These are phyloP conservation scores for Neofusicoccum cordaticola DNA, from an alignment of 2,329 filamentous ascomycete genomes.

Conservation along the genomic window DNA sequence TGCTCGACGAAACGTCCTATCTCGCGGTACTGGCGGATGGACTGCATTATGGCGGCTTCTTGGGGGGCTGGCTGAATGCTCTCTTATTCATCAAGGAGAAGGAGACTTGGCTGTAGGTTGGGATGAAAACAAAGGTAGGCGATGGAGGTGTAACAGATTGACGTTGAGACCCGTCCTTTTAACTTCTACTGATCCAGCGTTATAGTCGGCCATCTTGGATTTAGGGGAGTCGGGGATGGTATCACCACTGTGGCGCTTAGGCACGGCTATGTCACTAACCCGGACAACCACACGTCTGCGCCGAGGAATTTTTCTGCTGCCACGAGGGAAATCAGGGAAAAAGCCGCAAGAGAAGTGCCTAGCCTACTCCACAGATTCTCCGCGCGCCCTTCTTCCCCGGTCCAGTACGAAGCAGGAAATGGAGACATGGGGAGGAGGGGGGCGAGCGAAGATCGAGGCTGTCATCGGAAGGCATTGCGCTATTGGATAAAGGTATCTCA, in stretches of 20 bases:
- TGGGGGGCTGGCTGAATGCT: background rate
- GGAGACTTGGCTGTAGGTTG: background rate
- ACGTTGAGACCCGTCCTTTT: no score
- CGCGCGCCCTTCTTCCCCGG: no score
- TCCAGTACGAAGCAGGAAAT: no score
- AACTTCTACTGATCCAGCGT: no score
- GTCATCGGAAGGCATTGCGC: no score
- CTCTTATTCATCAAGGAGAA: background rate
- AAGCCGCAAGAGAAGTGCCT: no score
- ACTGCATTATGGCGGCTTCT: conserved; percentile 10
- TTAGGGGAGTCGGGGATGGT: background rate
- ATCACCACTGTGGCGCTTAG: background rate
- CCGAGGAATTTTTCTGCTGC: no score
- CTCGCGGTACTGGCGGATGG: conserved; percentile 14
- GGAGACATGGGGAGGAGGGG: no score
- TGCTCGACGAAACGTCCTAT: conserved; percentile 8
- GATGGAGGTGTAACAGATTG: background rate
- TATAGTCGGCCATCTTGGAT: background rate
- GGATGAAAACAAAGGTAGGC: background rate
- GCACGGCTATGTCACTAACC: background rate
- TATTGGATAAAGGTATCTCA: background rate
- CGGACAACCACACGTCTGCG: no score
- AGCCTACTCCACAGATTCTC: no score
- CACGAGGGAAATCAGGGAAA: no score
- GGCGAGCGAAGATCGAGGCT: no score